Percentiles rank a stretch among this genome's conserved stretches.
Conservation (phyloP, 768 basidiomycete species). For the Serpula lacrymans region DNA sequence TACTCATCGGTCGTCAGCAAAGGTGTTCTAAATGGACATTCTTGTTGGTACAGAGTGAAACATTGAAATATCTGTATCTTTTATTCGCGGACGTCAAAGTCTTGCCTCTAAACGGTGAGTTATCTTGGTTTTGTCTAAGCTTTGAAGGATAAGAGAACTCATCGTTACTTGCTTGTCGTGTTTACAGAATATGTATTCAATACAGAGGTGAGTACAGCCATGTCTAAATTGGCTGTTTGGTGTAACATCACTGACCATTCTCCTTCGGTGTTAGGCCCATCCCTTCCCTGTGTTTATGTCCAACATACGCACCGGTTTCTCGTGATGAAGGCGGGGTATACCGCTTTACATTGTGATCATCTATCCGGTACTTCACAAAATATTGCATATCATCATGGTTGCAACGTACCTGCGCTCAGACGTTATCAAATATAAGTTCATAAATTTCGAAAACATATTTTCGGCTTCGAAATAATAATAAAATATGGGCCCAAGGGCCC, state of each 20-base stretch:
- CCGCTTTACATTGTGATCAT: too few species aligned
- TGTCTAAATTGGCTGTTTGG: not conserved
- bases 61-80: conserved; percentile 87
- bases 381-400: too few species aligned
- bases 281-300: conserved; percentile 70
- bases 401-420: too few species aligned
- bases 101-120: conserved; percentile 74
- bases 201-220: conserved; percentile 63
- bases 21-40: not conserved
- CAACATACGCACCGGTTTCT: conserved; percentile 43
- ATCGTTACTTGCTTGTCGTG: conserved; percentile 1
- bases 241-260: conserved; percentile 1
- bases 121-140: not conserved
- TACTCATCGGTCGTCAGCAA: conserved; percentile 1
- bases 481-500: too few species aligned
- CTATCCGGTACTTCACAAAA: too few species aligned
- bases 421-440: too few species aligned
- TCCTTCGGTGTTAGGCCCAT: conserved; percentile 44
- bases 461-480: too few species aligned
- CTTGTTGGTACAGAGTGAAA: conserved; percentile 61
- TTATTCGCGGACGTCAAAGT: conserved; percentile 73
- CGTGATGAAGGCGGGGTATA: too few species aligned
- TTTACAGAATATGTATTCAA: conserved; percentile 81
- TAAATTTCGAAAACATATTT: too few species aligned
- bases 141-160: conserved; percentile 8